phyloP scores from a whole-genome alignment of 805 yeast genomes.

The Candida multigemmis region DNA sequence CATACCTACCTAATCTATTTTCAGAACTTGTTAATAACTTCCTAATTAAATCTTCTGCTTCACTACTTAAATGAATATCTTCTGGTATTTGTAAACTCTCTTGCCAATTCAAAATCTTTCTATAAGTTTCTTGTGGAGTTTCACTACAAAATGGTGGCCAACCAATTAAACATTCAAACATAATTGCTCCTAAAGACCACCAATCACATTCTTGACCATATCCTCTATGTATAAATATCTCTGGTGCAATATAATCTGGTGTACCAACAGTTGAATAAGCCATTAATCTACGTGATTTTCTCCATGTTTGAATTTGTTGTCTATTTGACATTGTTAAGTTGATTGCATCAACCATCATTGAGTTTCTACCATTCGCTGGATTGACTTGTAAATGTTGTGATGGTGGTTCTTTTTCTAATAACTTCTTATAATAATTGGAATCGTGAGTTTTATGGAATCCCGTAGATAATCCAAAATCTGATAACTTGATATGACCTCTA shows the following conservation, averaged over 20 bases:
- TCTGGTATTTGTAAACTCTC: conserved; percentile 85
- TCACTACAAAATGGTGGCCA: conserved; percentile 98
- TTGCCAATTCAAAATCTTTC: conserved; percentile 86
- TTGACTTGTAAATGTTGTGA: conserved; percentile 15
- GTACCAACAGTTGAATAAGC: conserved; percentile 96
- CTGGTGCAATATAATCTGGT: conserved; percentile 95
- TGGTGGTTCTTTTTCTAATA: conserved; percentile 57
- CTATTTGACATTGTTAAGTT: conserved; percentile 91
- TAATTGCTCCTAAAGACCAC: conserved; percentile 96
- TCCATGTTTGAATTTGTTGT: conserved; percentile 94
- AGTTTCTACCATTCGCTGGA: conserved; percentile 39
- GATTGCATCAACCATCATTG: conserved; percentile 88
- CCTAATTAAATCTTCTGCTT: conserved; percentile 79
- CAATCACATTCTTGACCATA: conserved; percentile 97
- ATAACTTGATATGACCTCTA: conserved; percentile 57
- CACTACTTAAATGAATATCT: conserved; percentile 82
- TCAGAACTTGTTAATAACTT: conserved; percentile 72
- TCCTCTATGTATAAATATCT: conserved; percentile 85
- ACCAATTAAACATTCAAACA: conserved; percentile 93
- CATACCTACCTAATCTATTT: conserved; percentile 72
- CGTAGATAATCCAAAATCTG: conserved; percentile 76
- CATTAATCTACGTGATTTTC: conserved; percentile 84
- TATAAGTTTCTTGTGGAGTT: conserved; percentile 88
- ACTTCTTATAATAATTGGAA: conserved; percentile 73
- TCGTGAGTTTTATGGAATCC: conserved; percentile 95